A percentile compares a stretch with the other conserved stretches of the same genome.
These are phyloP conservation scores for Corymbia maculata DNA, from an alignment of 345 rosid genomes.

Conservation along the genomic window DNA sequence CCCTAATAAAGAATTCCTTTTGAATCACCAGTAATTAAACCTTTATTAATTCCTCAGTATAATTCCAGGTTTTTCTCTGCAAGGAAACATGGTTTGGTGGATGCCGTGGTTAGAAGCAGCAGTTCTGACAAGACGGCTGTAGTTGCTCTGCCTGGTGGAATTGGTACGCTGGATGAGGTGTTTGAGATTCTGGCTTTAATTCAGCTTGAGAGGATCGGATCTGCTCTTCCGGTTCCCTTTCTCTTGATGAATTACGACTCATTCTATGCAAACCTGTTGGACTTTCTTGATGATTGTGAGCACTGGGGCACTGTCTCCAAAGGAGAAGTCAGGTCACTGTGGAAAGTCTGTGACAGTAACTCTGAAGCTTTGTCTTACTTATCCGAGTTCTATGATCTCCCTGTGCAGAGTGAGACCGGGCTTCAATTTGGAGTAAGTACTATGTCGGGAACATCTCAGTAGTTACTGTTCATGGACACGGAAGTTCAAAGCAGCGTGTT, in stretches of 20 bases:
- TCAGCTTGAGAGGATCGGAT: conserved; percentile 82
- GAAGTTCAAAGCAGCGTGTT: neutral
- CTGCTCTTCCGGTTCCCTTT: conserved; percentile 68
- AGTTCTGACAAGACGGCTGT: conserved; percentile 61
- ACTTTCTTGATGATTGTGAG: conserved; percentile 71
- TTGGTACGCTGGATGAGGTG: conserved; percentile 86
- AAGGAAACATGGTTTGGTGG: conserved; percentile 87
- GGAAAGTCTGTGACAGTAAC: conserved; percentile 75
- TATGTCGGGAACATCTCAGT: neutral
- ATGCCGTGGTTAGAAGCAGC: conserved; percentile 54
- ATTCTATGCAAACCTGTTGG: conserved; percentile 63
- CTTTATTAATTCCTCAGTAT: neutral
- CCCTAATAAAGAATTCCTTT: neutral
- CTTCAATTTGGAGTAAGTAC: conserved; percentile 11
- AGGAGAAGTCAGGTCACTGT: conserved; percentile 70
- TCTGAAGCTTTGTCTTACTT: conserved; percentile 60
- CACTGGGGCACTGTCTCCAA: conserved; percentile 58
- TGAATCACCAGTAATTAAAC: neutral
- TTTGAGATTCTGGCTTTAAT: conserved; percentile 77
- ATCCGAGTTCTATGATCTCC: conserved; percentile 51
- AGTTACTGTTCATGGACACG: neutral
- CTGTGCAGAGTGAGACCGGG: neutral
- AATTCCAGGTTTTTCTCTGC: conserved; percentile 81
- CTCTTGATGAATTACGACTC: conserved; percentile 81
- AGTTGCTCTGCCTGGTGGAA: conserved; percentile 82